These are phyloP conservation scores for Stachybotrys echinatus DNA, from an alignment of 2,329 filamentous ascomycete species.

Conservation along the genomic window DNA sequence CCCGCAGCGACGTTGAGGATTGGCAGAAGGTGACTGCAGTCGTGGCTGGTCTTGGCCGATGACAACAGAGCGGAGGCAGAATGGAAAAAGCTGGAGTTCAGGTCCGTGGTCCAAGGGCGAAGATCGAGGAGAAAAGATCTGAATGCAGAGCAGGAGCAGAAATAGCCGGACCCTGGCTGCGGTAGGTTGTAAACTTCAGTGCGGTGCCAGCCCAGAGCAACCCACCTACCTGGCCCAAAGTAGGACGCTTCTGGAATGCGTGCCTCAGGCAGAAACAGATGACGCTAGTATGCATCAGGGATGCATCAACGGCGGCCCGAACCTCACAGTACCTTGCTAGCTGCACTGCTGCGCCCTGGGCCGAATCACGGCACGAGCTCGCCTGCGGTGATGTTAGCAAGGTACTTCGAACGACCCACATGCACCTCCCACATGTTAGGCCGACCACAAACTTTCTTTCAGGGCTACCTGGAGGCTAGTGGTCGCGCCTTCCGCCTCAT, in stretches of 20 bases:
- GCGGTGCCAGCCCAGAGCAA: not conserved
- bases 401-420: not conserved
- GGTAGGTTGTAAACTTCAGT: not conserved
- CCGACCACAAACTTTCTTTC: not conserved
- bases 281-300: not conserved
- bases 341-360: too few relatives aligned
- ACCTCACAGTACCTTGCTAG: not conserved
- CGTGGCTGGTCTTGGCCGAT: conserved; percentile 9
- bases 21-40: conserved; percentile 9
- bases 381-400: not conserved
- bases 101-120: not conserved
- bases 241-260: not conserved
- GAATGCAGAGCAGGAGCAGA: not conserved
- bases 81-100: conserved; percentile 4
- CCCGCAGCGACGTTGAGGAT: conserved; percentile 19
- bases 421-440: not conserved
- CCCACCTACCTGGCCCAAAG: too few relatives aligned
- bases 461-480: too few relatives aligned
- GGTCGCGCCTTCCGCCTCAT: too few relatives aligned
- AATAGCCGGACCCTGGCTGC: not conserved
- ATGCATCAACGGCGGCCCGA: not conserved
- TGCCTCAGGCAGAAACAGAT: not conserved
- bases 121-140: not conserved
- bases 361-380: too few relatives aligned
- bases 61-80: not conserved